A percentile compares a stretch with the other conserved stretches of the same genome.
Conservation (phyloP, 192 early-diverging fungal species). For the Mortierella hygrophila region DNA sequence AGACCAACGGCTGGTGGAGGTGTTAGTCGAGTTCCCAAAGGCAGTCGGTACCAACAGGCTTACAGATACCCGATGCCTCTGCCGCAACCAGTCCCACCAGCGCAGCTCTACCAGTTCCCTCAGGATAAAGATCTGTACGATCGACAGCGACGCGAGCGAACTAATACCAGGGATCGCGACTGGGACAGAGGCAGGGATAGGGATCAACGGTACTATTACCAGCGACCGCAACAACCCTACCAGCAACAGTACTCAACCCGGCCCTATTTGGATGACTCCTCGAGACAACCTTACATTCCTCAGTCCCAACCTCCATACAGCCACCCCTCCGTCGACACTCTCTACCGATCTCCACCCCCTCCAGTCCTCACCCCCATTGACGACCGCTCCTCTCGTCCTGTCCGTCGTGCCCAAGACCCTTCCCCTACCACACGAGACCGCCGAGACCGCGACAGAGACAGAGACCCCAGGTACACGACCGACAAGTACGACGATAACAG, state of each 20-base stretch:
- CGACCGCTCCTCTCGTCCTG: neutral
- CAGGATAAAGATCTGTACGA: slow-evolving; percentile 35
- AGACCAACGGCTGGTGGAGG: neutral
- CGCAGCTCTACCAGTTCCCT: slow-evolving; percentile 37
- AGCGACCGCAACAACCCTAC: neutral
- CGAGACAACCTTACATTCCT: neutral
- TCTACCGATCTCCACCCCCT: neutral
- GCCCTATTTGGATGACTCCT: slow-evolving; percentile 1
- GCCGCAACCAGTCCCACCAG: slow-evolving; percentile 20
- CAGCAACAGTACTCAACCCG: slow-evolving; percentile 11
- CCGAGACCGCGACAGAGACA: neutral
- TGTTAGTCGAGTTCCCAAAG: neutral
- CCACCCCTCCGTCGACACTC: neutral
- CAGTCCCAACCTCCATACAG: slow-evolving; percentile 6
- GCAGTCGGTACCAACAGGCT: slow-evolving; percentile 16
- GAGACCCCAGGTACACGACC: neutral
- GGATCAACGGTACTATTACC: slow-evolving; percentile 10
- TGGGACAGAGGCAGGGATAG: neutral
- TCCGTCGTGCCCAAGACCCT: neutral
- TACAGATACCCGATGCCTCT: slow-evolving; percentile 30
- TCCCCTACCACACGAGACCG: neutral
- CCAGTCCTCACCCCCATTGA: neutral
- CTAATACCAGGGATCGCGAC: neutral
- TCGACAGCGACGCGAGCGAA: slow-evolving; percentile 9
- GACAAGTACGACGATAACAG: neutral